Conservation (phyloP, 73 alveolate genomes). For the Durusdinium trenchii region DNA sequence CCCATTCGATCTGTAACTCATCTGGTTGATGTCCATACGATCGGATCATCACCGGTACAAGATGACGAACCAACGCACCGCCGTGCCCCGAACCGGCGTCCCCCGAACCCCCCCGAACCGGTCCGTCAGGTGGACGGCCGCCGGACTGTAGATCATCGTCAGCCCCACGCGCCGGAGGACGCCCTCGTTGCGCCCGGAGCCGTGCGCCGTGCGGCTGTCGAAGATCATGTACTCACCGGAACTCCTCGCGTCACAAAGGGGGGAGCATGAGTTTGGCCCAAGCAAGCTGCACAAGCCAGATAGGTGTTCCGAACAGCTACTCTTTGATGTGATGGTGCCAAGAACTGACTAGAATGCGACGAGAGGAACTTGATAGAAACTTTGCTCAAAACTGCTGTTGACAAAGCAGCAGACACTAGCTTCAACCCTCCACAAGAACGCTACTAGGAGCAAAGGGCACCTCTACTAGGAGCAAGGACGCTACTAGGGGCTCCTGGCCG, state of each 20-base stretch:
- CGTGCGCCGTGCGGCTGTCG: constrained; percentile 49
- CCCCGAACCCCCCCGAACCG: not conserved
- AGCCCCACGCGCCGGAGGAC: constrained; percentile 24
- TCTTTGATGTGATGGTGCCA: not conserved
- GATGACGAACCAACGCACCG: not conserved
- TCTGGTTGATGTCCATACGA: not conserved
- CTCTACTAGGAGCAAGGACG: no score
- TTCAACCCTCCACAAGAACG: no score
- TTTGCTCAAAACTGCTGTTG: no score
- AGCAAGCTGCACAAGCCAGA: no score
- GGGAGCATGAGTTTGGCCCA: no score
- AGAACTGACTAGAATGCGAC: no score
- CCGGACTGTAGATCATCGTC: constrained; percentile 41
- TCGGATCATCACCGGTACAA: no score
- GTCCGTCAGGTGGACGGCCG: not conserved
- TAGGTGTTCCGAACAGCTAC: not conserved
- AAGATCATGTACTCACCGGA: constrained; percentile 42
- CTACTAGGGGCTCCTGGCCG: no score
- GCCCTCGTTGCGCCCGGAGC: constrained; percentile 57
- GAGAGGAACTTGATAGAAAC: no score
- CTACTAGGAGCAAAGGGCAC: no score
- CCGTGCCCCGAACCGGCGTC: not conserved
- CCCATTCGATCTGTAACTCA: not conserved
- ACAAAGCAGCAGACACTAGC: no score
- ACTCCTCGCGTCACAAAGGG: not conserved